A percentile compares a stretch with the other conserved stretches of the same genome.
Conservation (phyloP, 805 yeast species). For the Wickerhamiella musiphila region DNA sequence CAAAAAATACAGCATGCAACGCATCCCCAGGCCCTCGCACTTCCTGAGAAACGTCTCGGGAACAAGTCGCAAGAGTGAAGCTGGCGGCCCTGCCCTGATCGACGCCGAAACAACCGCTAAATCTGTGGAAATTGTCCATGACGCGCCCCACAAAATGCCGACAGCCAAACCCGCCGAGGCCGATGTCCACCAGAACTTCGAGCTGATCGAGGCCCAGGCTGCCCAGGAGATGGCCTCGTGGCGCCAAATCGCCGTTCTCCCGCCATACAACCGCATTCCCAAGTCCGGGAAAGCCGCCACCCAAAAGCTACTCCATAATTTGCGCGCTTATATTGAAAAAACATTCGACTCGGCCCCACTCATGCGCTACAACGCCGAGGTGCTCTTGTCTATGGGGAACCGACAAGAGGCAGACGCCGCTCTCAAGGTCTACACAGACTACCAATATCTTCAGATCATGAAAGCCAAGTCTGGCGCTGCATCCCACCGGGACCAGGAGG, state of each 20-base stretch:
- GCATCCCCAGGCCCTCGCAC: no score
- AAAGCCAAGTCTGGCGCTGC: slow-evolving; percentile 15
- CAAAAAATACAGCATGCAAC: no score
- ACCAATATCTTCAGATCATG: slow-evolving; percentile 16
- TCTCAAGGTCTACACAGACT: slow-evolving; percentile 18
- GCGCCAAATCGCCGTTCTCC: slow-evolving; percentile 3
- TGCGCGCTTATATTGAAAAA: slow-evolving; percentile 5
- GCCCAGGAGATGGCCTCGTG: slow-evolving; percentile 7
- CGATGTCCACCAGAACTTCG: no score
- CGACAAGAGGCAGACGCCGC: slow-evolving; percentile 20
- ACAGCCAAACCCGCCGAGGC: no score
- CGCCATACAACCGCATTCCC: not conserved
- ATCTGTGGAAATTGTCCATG: no score
- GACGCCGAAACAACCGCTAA: no score
- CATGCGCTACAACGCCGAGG: slow-evolving; percentile 18
- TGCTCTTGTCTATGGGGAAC: slow-evolving; percentile 16
- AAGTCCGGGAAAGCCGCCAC: slow-evolving; percentile 1
- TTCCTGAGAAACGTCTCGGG: no score
- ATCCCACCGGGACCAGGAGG: slow-evolving; percentile 12
- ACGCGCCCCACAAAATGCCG: no score
- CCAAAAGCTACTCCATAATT: slow-evolving; percentile 2
- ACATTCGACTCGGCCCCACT: slow-evolving; percentile 22
- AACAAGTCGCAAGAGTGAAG: no score
- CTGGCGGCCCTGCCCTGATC: no score
- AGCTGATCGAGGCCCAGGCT: slow-evolving; percentile 1